Percentiles rank a stretch among this genome's conserved stretches.
phyloP scores from a whole-genome alignment of 306 rosid species.

The Cicer judaicum region DNA sequence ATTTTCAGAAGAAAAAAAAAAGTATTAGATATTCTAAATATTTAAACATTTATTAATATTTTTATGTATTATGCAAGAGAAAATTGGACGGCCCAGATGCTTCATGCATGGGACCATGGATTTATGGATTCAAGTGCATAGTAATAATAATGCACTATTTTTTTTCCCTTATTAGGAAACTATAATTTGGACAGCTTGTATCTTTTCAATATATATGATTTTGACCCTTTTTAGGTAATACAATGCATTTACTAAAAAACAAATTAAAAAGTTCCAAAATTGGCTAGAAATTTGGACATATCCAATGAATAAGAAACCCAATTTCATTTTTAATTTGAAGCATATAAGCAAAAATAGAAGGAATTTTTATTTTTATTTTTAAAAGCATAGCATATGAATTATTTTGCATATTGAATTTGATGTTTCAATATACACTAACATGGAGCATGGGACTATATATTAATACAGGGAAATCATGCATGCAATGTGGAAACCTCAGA shows the following conservation, averaged over 20 bases:
- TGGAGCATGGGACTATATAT: conserved; percentile 39
- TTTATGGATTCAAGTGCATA: neutral
- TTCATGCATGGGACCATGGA: conserved; percentile 27
- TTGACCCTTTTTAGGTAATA: conserved; percentile 2
- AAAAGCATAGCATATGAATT: conserved; percentile 26
- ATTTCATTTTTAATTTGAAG: conserved; percentile 27
- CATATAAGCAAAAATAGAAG: conserved; percentile 24
- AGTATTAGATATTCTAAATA: neutral
- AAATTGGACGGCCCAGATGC: neutral
- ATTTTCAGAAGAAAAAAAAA: no score
- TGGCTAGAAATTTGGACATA: conserved; percentile 36
- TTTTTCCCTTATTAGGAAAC: neutral
- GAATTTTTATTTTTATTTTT: neutral
- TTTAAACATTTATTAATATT: neutral
- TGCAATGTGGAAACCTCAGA: conserved; percentile 99
- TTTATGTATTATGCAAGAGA: neutral
- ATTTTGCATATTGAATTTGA: conserved; percentile 25
- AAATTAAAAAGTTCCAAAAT: conserved; percentile 17
- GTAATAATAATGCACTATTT: conserved; percentile 24
- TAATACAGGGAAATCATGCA: conserved; percentile 90
- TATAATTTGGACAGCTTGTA: conserved; percentile 11
- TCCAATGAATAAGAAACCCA: conserved; percentile 18
- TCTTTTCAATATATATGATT: conserved; percentile 2
- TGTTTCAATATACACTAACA: conserved; percentile 28
- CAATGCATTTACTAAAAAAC: conserved; percentile 4